Conservation (phyloP, 1,284 basidiomycete genomes). For the Stygiomarasmius scandens region DNA sequence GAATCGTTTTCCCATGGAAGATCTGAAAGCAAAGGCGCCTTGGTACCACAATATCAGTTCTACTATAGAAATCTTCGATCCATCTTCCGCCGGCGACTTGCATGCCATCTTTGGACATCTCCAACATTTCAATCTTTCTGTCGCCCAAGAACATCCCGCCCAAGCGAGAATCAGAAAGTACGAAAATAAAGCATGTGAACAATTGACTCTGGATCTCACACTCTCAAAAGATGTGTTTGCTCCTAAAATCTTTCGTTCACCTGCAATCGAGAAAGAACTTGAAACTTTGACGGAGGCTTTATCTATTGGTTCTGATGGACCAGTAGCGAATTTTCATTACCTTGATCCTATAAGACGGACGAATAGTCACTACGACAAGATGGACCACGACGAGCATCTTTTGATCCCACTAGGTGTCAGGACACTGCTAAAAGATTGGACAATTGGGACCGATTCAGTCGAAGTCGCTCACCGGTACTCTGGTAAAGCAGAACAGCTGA, state of each 20-base stretch:
- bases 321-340: conserved; percentile 61
- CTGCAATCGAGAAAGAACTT: conserved; percentile 34
- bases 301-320: conserved; percentile 54
- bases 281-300: conserved; percentile 60
- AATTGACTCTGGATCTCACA: conserved; percentile 63
- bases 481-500: conserved; percentile 25
- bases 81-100: conserved; percentile 37
- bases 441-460: conserved; percentile 52
- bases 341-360: conserved; percentile 49
- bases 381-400: conserved; percentile 22
- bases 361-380: conserved; percentile 29
- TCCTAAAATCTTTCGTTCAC: conserved; percentile 27
- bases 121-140: conserved; percentile 44
- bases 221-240: conserved; percentile 63
- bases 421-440: conserved; percentile 69
- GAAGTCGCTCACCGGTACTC: conserved; percentile 57
- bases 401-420: conserved; percentile 55
- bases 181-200: conserved; percentile 51
- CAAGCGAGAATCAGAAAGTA: conserved; percentile 47
- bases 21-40: conserved; percentile 41
- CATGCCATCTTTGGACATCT: conserved; percentile 40
- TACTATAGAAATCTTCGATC: conserved; percentile 45
- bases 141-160: conserved; percentile 36
- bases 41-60: conserved; percentile 58
- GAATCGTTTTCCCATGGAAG: conserved; percentile 45